Base-by-base conservation (phyloP, 306 rosid species). In the Echinosophora koreensis region DNA sequence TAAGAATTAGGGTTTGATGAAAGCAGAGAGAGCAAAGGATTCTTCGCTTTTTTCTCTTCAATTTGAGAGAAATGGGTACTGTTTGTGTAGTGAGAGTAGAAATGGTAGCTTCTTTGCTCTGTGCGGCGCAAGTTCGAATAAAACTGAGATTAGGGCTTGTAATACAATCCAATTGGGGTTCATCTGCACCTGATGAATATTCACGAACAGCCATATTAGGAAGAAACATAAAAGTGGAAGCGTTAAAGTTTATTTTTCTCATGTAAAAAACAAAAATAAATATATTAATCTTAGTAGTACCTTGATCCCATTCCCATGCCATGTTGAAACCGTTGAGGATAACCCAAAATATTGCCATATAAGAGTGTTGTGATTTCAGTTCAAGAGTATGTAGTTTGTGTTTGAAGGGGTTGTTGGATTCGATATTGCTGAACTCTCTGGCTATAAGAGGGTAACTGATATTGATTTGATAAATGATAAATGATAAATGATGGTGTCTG, bases 151-250 rank as follows among this genome's bases (percentile, higher is more conserved):
- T 14, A 46, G 44, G 0, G 13, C 56, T 16, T 15, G 27, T 3
- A 66, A 67, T 42, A 77, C 10, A 56, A 66, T n/a, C 59, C 57
- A 66, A 67, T 60, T 15, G 32, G 16, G 82, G 70, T 32, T 70
- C 82, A 61, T 62, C 65, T 70, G 57, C 56, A 9, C 55, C 71
- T 0, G 22, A 22, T 8, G 64, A 69, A 49, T 79, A 77, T 79
- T 70, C 77, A n/a, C 58, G 39, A 51, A 44, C 64, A 37, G 60
- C 82, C 77, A 78, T 70, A 39, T 70, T 70, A 47, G 77, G 77
- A 50, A 61, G 37, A 78, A 44, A n/a, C 39, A 57, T 65, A 22
- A 22, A 11, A 66, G 35, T 30, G 61, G 3, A 14, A 18, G 70
- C 62, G 64, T 42, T 35, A 34, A 62, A n/a, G 67, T 34, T 14